Base-by-base conservation (phyloP, 2,329 filamentous ascomycete species). In the Botrytis pseudocinerea region DNA sequence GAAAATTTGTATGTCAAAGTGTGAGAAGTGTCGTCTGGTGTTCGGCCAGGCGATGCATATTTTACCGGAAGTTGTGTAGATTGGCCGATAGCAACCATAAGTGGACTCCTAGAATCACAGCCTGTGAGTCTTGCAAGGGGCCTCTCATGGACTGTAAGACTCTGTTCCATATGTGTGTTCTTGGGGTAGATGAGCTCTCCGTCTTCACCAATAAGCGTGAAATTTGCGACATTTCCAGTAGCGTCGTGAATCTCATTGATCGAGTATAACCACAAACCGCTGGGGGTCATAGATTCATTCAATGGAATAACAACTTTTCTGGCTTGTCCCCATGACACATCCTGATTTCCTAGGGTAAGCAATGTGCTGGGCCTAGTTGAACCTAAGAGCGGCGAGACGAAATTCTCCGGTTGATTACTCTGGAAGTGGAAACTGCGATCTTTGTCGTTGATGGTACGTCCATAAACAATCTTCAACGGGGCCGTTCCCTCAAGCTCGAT, bases 241-340 rank as follows among this genome's bases (percentile, higher is more conserved):
- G 90, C 95, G 84, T 99, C 96, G 74, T 93, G 90, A 14, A 99
- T 93, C 81, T 98, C 93, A 77, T 98, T 93, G 70, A 99, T 90
- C 1, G 92, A 91, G 80, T 98, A 99, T 74, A 92, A 87, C 95
- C 95, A 98, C 70, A 90, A 87, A 25, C 95, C 96, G 69, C 92
- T 88, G 10, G 87, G 87, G 66, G 89, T 89, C 83, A 99, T 90
- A 8, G 95, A 95, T 82, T 99, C 97, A 79, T 97, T 98, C 73
- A 99, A 84, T 7, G 93, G 90, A 32, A 99, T 93, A 16, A 87
- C 87, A 51, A 99, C 90, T 59, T 85, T 91, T 73, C 93, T 91
- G 32, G 91, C 85, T 73, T 89, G 90, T 25, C 93, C 94, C 96
- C 96, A 98, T 0, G 92, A 90, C 48, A 92, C 86, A 76, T 95